Percentiles rank a stretch among this genome's conserved stretches.
phyloP scores from a whole-genome alignment of 768 basidiomycete genomes.

The Mycena sanguinolenta region DNA sequence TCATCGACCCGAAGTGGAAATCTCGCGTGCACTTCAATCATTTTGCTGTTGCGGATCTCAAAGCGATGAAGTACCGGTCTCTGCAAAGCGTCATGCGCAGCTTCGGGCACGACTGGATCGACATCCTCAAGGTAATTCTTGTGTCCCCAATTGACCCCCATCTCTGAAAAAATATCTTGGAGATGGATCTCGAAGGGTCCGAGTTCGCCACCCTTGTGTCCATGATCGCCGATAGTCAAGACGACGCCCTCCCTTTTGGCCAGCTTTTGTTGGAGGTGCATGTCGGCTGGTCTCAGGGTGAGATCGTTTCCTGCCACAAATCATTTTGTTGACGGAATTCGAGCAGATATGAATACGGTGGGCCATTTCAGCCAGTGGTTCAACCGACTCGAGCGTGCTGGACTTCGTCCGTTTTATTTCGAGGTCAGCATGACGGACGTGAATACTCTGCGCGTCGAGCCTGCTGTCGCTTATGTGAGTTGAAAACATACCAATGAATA shows the following conservation, averaged over 20 bases:
- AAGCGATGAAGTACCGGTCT: conserved; percentile 54
- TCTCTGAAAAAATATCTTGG: neutral
- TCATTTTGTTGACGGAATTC: no score
- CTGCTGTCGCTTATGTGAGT: conserved; percentile 32
- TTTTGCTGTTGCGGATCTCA: conserved; percentile 54
- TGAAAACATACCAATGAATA: neutral
- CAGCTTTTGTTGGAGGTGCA: conserved; percentile 48
- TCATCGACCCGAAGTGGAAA: conserved; percentile 40
- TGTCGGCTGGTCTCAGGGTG: conserved; percentile 31
- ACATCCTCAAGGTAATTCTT: conserved; percentile 22
- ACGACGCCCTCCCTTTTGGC: conserved; percentile 58
- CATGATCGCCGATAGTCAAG: conserved; percentile 54
- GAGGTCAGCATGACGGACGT: conserved; percentile 34
- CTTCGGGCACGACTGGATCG: conserved; percentile 48
- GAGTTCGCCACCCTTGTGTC: conserved; percentile 60
- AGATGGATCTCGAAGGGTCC: conserved; percentile 62
- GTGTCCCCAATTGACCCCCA: neutral
- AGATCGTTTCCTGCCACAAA: neutral
- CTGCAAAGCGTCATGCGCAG: conserved; percentile 57
- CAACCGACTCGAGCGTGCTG: conserved; percentile 30
- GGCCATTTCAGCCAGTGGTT: conserved; percentile 31
- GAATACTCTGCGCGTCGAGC: conserved; percentile 29
- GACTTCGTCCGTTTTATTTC: conserved; percentile 29
- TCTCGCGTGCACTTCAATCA: conserved; percentile 58
- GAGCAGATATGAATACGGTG: conserved; percentile 32